Evolutionary conservation across 1,139 yeast genomes (phyloP).

Genomic region (Hansenula lynferdii): DNA sequence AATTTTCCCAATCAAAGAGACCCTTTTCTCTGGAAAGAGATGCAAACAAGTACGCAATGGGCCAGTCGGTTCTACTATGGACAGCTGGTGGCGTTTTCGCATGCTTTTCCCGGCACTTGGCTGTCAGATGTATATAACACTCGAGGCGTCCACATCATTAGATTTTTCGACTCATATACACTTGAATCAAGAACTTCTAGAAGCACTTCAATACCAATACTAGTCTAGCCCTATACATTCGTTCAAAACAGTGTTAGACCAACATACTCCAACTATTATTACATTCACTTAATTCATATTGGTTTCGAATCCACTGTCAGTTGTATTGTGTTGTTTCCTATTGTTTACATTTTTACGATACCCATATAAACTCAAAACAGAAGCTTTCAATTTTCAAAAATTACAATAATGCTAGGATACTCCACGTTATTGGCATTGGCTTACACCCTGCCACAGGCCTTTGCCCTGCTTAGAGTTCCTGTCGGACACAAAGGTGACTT

Average conservation of each 20-base stretch:
- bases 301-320: not conserved
- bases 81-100: too few relatives aligned
- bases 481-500: constrained; percentile 1
- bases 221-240: not conserved
- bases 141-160: not conserved
- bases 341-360: not conserved
- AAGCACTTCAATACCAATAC: not conserved
- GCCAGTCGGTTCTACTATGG: too few relatives aligned
- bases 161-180: not conserved
- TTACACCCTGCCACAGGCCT: not conserved
- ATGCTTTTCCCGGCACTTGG: too few relatives aligned
- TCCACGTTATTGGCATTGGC: not conserved
- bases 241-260: not conserved
- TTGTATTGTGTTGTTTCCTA: not conserved
- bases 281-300: not conserved
- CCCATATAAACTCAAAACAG: too few relatives aligned
- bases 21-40: not conserved
- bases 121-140: not conserved
- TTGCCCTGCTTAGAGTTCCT: constrained; percentile 6
- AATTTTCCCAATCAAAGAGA: not conserved
- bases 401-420: not conserved
- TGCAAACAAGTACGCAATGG: too few relatives aligned
- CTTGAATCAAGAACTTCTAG: not conserved
- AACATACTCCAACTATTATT: not conserved
- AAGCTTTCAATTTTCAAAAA: too few relatives aligned